Evolutionary conservation across 73 alveolate genomes (phyloP).

Genomic region (Chromera velia): DNA sequence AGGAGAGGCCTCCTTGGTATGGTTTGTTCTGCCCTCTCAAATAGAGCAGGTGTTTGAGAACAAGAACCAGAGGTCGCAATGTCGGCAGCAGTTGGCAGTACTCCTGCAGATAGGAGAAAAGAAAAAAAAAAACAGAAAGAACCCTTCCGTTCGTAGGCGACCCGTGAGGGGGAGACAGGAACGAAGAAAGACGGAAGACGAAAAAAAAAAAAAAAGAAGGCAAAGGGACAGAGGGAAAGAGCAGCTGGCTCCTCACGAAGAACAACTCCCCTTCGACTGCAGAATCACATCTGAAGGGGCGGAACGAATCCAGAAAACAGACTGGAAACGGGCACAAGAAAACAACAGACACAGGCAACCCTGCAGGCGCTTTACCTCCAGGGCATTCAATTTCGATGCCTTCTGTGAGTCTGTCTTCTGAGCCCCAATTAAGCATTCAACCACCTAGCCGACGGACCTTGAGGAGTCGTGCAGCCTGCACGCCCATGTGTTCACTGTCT

Average conservation of each 20-base stretch:
- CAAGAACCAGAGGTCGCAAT: neutral
- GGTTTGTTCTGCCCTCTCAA: neutral
- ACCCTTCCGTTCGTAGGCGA: too few relatives aligned
- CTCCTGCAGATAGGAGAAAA: neutral
- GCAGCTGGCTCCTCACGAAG: neutral
- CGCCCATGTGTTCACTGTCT: neutral
- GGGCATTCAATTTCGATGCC: too few relatives aligned
- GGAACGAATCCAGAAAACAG: too few relatives aligned
- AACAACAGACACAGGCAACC: too few relatives aligned
- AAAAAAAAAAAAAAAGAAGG: neutral
- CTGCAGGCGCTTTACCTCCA: too few relatives aligned
- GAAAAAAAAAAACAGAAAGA: neutral
- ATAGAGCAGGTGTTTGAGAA: neutral
- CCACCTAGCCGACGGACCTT: too few relatives aligned
- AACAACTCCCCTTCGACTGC: neutral
- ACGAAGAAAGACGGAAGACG: neutral
- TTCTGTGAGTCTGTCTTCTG: too few relatives aligned
- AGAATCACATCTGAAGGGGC: too few relatives aligned
- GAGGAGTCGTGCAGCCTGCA: neutral
- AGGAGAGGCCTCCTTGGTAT: conserved; percentile 7
- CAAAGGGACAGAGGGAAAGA: too few relatives aligned
- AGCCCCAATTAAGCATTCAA: too few relatives aligned
- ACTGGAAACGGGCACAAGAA: too few relatives aligned
- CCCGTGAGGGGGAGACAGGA: too few relatives aligned
- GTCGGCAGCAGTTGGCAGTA: neutral